A percentile compares a stretch with the other conserved stretches of the same genome.
Evolutionary conservation across 108 stramenopile genomes (phyloP).

Genomic region (Craspedostauros australis): DNA sequence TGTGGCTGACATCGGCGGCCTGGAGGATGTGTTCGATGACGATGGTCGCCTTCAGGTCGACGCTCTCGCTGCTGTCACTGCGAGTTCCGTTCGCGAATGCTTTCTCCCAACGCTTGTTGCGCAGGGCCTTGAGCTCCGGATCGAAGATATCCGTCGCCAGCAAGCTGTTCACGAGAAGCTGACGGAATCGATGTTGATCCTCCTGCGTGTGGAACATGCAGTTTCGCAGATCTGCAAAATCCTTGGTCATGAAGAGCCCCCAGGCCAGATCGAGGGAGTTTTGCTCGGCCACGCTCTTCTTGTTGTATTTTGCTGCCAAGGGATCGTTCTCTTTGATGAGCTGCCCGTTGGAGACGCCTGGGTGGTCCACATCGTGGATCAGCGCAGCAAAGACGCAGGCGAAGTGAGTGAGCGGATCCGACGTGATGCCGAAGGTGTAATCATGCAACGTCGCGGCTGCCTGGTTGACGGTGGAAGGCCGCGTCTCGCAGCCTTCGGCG

Average conservation of each 20-base stretch:
- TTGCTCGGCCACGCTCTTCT: conserved; percentile 26
- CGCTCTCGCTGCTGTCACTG: background rate
- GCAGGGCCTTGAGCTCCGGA: conserved; percentile 12
- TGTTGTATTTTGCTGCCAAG: conserved; percentile 33
- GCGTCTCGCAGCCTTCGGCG: background rate
- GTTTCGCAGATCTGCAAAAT: conserved; percentile 20
- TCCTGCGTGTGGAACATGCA: conserved; percentile 17
- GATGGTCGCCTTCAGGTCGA: conserved; percentile 8
- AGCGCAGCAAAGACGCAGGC: conserved; percentile 56
- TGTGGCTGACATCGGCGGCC: no score
- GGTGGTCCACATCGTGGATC: conserved; percentile 58
- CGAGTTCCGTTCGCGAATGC: no score
- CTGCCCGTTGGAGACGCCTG: conserved; percentile 31
- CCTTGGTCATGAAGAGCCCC: conserved; percentile 23
- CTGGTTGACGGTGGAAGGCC: conserved; percentile 6
- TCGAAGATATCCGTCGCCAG: conserved; percentile 36
- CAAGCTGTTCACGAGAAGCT: conserved; percentile 30
- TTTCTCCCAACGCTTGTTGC: conserved; percentile 27
- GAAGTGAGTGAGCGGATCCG: conserved; percentile 49
- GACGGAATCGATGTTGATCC: conserved; percentile 27
- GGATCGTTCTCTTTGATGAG: conserved; percentile 21
- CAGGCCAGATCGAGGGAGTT: conserved; percentile 27
- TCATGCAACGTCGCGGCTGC: conserved; percentile 18
- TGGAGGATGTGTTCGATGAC: no score
- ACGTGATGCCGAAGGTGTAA: conserved; percentile 51